phyloP scores from a whole-genome alignment of 2,329 filamentous ascomycete species.

The Trichoderma atrobrunneum region DNA sequence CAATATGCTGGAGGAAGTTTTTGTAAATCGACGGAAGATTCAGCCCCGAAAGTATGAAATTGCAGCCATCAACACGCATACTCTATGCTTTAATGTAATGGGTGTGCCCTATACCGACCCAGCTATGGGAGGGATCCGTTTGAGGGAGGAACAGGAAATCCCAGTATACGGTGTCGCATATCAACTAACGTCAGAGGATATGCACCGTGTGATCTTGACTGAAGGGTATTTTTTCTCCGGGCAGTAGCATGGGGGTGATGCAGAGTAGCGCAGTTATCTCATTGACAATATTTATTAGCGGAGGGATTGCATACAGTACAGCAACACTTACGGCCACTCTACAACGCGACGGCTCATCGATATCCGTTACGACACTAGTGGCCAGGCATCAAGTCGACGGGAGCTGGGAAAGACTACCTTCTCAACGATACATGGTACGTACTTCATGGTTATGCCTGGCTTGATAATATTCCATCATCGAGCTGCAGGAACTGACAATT shows the following conservation, averaged over 20 bases:
- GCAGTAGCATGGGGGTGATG: too few species aligned
- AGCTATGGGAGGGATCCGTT: not conserved
- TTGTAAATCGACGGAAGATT: too few species aligned
- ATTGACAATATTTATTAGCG: too few species aligned
- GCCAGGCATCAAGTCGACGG: not conserved
- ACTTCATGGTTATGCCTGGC: not conserved
- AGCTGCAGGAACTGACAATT: not conserved
- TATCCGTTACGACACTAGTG: not conserved
- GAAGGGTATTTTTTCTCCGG: not conserved
- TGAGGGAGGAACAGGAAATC: not conserved
- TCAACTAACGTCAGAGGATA: not conserved
- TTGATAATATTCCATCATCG: not conserved
- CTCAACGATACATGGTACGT: not conserved
- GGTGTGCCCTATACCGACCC: not conserved
- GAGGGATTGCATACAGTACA: not conserved
- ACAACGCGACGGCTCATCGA: not conserved
- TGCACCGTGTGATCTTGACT: not conserved
- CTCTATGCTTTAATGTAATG: not conserved
- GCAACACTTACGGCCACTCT: not conserved
- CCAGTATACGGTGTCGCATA: not conserved
- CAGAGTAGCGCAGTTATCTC: too few species aligned
- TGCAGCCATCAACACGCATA: not conserved
- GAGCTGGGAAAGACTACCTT: not conserved
- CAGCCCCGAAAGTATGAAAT: not conserved
- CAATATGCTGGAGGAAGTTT: too few species aligned